A percentile compares a stretch with the other conserved stretches of the same genome.
phyloP scores from a whole-genome alignment of 2,329 filamentous ascomycete species.

The Penicillium sp. region DNA sequence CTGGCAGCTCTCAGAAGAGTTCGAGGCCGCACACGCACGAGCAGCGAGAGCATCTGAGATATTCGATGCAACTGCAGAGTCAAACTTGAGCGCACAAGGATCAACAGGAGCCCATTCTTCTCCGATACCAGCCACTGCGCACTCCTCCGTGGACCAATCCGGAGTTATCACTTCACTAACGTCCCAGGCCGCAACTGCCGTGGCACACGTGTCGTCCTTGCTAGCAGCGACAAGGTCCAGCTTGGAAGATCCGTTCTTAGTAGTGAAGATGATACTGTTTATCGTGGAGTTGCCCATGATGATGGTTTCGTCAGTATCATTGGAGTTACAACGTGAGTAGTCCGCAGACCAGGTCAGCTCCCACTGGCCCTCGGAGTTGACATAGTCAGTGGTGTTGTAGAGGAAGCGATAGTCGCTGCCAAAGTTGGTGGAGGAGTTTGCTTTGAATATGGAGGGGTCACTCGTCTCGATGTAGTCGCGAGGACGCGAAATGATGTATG shows the following conservation, averaged over 20 bases:
- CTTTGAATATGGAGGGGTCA: neutral
- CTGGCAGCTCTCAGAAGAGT: neutral
- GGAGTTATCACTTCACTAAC: neutral
- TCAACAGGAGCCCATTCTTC: neutral
- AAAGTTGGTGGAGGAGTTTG: neutral
- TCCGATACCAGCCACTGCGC: neutral
- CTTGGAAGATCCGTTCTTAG: neutral
- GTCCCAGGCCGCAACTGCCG: neutral
- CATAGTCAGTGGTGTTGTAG: neutral
- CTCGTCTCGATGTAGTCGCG: neutral
- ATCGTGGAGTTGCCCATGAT: neutral
- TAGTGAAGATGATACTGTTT: neutral
- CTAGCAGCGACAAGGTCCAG: neutral
- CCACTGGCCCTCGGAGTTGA: neutral
- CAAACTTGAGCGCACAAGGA: neutral
- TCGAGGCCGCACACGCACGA: no score
- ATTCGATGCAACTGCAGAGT: neutral
- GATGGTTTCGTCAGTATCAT: neutral
- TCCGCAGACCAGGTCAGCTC: neutral
- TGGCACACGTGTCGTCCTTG: neutral
- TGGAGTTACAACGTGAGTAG: neutral
- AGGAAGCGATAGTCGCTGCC: neutral
- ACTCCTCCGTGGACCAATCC: neutral
- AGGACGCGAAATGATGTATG: neutral
- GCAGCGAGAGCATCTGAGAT: neutral